Evolutionary conservation across 2,329 filamentous ascomycete species (phyloP).

Genomic region (Orbilia quercus): DNA sequence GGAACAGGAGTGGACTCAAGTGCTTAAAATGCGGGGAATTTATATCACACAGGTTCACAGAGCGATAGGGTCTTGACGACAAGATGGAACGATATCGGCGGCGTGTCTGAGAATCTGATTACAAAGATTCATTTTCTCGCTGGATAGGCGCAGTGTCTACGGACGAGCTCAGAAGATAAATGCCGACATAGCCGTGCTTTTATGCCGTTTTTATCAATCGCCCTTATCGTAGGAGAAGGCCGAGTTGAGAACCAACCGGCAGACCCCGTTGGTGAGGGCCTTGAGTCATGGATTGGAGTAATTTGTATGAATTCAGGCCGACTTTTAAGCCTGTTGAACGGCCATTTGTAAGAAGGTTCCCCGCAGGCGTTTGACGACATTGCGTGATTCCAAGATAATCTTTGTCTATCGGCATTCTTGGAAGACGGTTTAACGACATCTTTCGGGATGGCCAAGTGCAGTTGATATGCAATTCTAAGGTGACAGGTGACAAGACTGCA

Average conservation of each 20-base stretch:
- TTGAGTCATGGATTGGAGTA: conserved; percentile 25
- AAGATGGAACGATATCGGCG: conserved; percentile 38
- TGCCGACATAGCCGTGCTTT: conserved; percentile 28
- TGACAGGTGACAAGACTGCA: conserved; percentile 41
- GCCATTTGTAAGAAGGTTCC: background rate
- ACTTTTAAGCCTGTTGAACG: conserved; percentile 1
- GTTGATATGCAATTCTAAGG: no score
- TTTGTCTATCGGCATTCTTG: conserved; percentile 38
- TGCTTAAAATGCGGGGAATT: conserved; percentile 39
- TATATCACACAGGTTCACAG: conserved; percentile 1
- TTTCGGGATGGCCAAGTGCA: no score
- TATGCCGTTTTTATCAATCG: conserved; percentile 1
- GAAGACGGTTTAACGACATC: no score
- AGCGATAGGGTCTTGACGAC: background rate
- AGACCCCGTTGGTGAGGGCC: background rate
- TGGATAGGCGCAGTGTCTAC: background rate
- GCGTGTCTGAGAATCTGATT: conserved; percentile 20
- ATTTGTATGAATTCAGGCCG: conserved; percentile 6
- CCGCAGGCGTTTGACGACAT: conserved; percentile 10
- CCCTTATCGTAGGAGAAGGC: conserved; percentile 8
- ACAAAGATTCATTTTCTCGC: conserved; percentile 12
- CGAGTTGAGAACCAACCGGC: conserved; percentile 2
- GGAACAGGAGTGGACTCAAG: conserved; percentile 7
- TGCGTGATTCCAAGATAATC: conserved; percentile 35
- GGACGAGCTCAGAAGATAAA: background rate